Evolutionary conservation across 495 filamentous ascomycete genomes (phyloP).

Genomic region (Penicillium simplicissimum): DNA sequence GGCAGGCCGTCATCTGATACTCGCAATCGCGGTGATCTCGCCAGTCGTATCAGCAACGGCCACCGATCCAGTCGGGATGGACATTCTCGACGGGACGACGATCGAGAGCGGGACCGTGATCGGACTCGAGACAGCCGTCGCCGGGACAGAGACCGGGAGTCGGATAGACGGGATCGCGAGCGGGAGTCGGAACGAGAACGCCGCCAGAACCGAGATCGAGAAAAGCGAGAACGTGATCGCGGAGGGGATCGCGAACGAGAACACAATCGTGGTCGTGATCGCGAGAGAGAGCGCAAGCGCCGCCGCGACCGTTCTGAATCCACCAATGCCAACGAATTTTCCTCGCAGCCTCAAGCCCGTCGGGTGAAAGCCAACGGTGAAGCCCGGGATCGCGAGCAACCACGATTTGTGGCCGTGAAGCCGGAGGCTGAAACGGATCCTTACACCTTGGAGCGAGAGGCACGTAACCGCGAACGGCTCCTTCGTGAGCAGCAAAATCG

Average conservation of each 20-base stretch:
- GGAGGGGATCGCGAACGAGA: conserved; percentile 36
- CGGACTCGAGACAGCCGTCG: conserved; percentile 29
- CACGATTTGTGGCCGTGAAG: conserved; percentile 12
- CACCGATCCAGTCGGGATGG: conserved; percentile 41
- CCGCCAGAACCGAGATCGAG: conserved; percentile 39
- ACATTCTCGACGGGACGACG: conserved; percentile 43
- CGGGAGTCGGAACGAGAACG: conserved; percentile 20
- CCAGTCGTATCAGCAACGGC: conserved; percentile 31
- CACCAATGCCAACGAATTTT: conserved; percentile 35
- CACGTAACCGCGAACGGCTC: conserved; percentile 71
- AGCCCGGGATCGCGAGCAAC: conserved; percentile 24
- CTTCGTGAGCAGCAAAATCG: conserved; percentile 78
- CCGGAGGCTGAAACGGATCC: conserved; percentile 59
- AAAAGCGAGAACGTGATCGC: conserved; percentile 38
- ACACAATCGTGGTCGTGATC: conserved; percentile 35
- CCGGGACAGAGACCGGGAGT: conserved; percentile 25
- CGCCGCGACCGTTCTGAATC: conserved; percentile 54
- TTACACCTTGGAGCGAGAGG: conserved; percentile 75
- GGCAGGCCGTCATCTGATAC: conserved; percentile 20
- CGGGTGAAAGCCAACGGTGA: conserved; percentile 42
- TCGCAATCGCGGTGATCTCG: conserved; percentile 17
- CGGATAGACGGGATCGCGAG: conserved; percentile 27
- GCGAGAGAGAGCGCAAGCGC: conserved; percentile 56
- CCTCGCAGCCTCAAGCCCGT: conserved; percentile 41
- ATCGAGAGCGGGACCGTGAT: conserved; percentile 23